These are phyloP conservation scores for Boletus speciosus DNA, from an alignment of 768 basidiomycete genomes.

Conservation along the genomic window DNA sequence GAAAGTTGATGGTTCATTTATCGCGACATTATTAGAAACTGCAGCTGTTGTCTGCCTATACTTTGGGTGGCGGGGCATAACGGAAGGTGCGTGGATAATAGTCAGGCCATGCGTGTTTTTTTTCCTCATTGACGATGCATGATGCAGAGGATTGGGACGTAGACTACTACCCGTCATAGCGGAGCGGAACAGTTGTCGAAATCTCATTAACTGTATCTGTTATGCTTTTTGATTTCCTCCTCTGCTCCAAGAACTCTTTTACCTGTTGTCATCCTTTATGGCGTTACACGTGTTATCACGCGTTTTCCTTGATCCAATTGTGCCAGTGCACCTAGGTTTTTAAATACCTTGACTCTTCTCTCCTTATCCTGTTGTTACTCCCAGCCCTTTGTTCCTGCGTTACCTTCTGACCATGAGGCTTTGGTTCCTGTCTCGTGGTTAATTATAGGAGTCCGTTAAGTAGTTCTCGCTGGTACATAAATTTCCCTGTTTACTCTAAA, in stretches of 20 bases:
- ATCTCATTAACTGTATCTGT: conserved; percentile 10
- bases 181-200: not conserved
- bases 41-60: conserved; percentile 65
- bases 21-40: conserved; percentile 83
- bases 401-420: not conserved
- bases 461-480: conserved; percentile 7
- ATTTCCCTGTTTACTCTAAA: not conserved
- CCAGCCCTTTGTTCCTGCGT: conserved; percentile 1
- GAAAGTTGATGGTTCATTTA: conserved; percentile 82
- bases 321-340: not conserved
- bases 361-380: not conserved
- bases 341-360: not conserved
- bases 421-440: not conserved
- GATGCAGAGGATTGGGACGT: conserved; percentile 49
- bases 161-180: conserved; percentile 44
- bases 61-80: conserved; percentile 84
- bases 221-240: conserved; percentile 9
- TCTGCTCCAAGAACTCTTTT: conserved; percentile 2
- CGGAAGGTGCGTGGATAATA: conserved; percentile 60
- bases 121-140: conserved; percentile 1
- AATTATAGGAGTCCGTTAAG: conserved; percentile 3
- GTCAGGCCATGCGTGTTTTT: not conserved
- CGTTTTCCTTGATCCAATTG: not conserved
- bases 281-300: conserved; percentile 7
- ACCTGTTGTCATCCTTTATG: conserved; percentile 5